Evolutionary conservation across 768 basidiomycete genomes (phyloP).

Genomic region (Russula lepida): DNA sequence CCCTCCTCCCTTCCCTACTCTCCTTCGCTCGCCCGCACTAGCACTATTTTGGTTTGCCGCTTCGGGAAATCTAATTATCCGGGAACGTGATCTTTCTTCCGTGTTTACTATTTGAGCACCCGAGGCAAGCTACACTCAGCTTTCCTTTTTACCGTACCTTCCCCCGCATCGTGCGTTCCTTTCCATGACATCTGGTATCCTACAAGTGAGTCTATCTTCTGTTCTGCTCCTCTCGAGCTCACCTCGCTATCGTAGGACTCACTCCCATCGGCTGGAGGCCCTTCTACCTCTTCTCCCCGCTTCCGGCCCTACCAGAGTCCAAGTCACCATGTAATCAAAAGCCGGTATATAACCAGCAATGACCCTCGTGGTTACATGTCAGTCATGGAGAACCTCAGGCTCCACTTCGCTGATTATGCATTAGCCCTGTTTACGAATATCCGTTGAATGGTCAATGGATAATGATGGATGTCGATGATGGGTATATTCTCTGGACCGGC

Average conservation of each 20-base stretch:
- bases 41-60: constrained; percentile 10
- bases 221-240: not conserved
- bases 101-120: constrained; percentile 16
- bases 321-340: constrained; percentile 75
- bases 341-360: constrained; percentile 83
- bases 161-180: constrained; percentile 13
- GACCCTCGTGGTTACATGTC: constrained; percentile 86
- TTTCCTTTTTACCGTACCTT: constrained; percentile 15
- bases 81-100: constrained; percentile 20
- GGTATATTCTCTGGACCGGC: constrained; percentile 86
- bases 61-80: constrained; percentile 20
- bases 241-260: constrained; percentile 25
- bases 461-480: constrained; percentile 94
- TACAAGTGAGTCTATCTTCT: constrained; percentile 23
- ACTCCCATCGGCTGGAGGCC: constrained; percentile 27
- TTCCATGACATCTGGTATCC: constrained; percentile 28
- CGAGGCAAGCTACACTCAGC: constrained; percentile 20
- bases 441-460: constrained; percentile 87
- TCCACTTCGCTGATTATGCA: constrained; percentile 7
- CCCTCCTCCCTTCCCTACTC: not conserved
- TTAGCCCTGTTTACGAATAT: constrained; percentile 80
- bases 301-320: constrained; percentile 67
- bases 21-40: not conserved
- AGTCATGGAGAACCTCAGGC: constrained; percentile 24
- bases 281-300: constrained; percentile 26